Evolutionary conservation across 2,329 filamentous ascomycete species (phyloP), one percentile per base, ranked within the genome.

Genomic region (Davidsoniella australis): DNA sequence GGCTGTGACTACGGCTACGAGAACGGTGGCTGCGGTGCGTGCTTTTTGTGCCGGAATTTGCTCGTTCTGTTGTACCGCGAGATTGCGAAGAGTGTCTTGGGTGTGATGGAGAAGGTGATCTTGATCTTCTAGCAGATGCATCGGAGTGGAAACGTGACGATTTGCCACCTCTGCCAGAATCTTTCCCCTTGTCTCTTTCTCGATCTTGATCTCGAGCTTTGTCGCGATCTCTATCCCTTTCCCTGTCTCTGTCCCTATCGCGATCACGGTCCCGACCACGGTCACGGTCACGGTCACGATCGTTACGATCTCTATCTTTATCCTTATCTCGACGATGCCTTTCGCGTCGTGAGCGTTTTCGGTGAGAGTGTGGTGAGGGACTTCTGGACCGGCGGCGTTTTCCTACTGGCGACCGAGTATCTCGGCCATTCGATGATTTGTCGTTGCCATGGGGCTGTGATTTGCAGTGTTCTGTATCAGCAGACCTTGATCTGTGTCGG

Each of bases 371-470:
- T 39, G 50, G 47, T 8, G 47, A 52, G 10, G 50, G 41, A 26
- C 50, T 52, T 26, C 39, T 45, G 12, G 50, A 52, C 16, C 50
- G 46, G 20, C 50, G 50, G n/a, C 50, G 46, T 43, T 52, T 52
- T 9, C 38, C 47, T 20, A 29, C 17, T n/a, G 50, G 50, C n/a
- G 50, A 52, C n/a, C 38, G 42, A 17, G 37, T 45, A 18, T 47
- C 47, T 38, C 50, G 42, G 17, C 12, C 17, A 47, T 47, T 23
- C 41, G 26, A 29, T 38, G 47, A 49, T 26, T 44, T 49, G 38
- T 42, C 41, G 18, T 23, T 41, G 17, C 10, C 33, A n/a, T 33
- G 41, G 23, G 33, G 40, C 24, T 44, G 33, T 23, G 47, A 44
- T 16, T 36, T 33, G 5, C 44, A 41, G 41, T 41, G 47, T 10